Evolutionary conservation across 2,329 filamentous ascomycete genomes (phyloP).

Genomic region (Myotisia sp.): DNA sequence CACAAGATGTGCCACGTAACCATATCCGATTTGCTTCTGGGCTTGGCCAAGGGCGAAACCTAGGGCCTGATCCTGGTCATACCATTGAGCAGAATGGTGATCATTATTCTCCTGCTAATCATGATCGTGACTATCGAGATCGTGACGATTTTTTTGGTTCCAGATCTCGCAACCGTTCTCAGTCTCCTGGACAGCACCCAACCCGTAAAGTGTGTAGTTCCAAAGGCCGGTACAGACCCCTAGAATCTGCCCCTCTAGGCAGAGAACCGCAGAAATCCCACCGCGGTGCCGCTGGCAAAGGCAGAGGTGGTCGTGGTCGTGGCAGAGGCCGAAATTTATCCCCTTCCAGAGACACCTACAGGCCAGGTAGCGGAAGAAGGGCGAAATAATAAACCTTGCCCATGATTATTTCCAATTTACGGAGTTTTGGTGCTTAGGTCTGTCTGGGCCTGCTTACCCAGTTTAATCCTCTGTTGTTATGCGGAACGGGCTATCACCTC

Average conservation of each 20-base stretch:
- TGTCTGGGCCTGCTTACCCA: too few relatives aligned
- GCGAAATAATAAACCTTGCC: too few relatives aligned
- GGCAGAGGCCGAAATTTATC: constrained; percentile 11
- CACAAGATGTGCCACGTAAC: constrained; percentile 18
- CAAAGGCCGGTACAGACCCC: constrained; percentile 14
- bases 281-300: constrained; percentile 8
- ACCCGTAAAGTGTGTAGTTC: constrained; percentile 11
- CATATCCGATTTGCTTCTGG: constrained; percentile 24
- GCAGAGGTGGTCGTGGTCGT: constrained; percentile 16
- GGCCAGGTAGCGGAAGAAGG: too few relatives aligned
- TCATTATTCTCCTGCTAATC: constrained; percentile 9
- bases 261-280: constrained; percentile 11
- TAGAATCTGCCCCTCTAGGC: constrained; percentile 15
- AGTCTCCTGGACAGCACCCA: constrained; percentile 18
- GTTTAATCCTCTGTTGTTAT: too few relatives aligned
- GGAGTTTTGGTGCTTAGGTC: too few relatives aligned
- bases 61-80: constrained; percentile 13
- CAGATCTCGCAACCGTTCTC: constrained; percentile 19
- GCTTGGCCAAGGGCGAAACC: constrained; percentile 18
- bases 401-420: too few relatives aligned
- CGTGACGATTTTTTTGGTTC: constrained; percentile 17
- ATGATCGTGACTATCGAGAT: constrained; percentile 15
- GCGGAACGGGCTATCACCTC: too few relatives aligned
- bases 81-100: constrained; percentile 6
- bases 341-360: too few relatives aligned